A percentile compares a stretch with the other conserved stretches of the same genome.
Conservation (phyloP, 768 basidiomycete species). For the Megacollybia marginata region DNA sequence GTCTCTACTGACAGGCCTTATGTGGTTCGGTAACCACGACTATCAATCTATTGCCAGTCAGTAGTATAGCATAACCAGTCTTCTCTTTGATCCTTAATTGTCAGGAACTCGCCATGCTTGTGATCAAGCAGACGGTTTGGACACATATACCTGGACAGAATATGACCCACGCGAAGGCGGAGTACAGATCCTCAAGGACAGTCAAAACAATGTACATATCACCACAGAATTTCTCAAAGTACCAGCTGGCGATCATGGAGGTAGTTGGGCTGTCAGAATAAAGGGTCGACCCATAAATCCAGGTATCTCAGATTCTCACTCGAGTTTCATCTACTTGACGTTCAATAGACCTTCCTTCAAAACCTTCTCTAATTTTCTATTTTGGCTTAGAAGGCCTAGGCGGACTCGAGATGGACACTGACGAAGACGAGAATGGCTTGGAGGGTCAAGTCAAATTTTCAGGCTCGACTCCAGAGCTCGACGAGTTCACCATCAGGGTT, state of each 20-base stretch:
- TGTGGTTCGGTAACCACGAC: conserved; percentile 91
- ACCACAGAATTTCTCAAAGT: conserved; percentile 84
- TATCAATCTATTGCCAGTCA: conserved; percentile 62
- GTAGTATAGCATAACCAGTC: conserved; percentile 21
- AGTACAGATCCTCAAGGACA: conserved; percentile 77
- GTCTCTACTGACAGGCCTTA: conserved; percentile 86
- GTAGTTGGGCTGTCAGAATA: conserved; percentile 84
- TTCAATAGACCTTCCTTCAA: conserved; percentile 37
- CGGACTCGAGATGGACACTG: conserved; percentile 70
- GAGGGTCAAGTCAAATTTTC: conserved; percentile 60
- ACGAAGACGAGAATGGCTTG: conserved; percentile 70
- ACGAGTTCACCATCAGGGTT: conserved; percentile 75
- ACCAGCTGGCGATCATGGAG: conserved; percentile 74
- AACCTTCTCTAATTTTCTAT: conserved; percentile 80
- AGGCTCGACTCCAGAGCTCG: conserved; percentile 72
- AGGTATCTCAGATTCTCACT: conserved; percentile 31
- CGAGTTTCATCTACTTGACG: background rate
- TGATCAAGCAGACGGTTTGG: conserved; percentile 78
- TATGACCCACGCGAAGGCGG: conserved; percentile 85
- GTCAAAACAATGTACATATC: conserved; percentile 75
- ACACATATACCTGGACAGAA: conserved; percentile 79
- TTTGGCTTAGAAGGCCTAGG: conserved; percentile 85
- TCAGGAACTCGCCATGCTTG: conserved; percentile 79
- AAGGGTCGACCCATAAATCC: conserved; percentile 71
- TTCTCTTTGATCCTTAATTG: conserved; percentile 5